These are phyloP conservation scores for Singerocomus rubriflavus DNA, from an alignment of 1,284 basidiomycete genomes.

Conservation along the genomic window DNA sequence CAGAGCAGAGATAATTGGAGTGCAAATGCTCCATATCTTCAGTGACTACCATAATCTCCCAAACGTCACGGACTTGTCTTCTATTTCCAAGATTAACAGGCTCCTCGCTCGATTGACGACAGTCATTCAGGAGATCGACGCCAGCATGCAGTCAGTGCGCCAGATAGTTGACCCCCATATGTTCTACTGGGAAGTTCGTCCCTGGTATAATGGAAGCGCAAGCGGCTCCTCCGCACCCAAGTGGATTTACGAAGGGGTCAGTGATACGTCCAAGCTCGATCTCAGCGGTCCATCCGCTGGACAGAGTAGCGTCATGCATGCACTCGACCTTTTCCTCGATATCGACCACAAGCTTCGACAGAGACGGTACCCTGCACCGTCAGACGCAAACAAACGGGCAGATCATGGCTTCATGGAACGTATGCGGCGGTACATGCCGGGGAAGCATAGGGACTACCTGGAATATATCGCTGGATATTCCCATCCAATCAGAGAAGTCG, in stretches of 20 bases:
- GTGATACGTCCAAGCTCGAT: constrained; percentile 53
- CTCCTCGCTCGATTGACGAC: constrained; percentile 71
- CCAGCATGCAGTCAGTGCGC: constrained; percentile 68
- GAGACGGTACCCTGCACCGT: constrained; percentile 67
- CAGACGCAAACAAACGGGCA: constrained; percentile 58
- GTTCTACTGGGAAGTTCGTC: constrained; percentile 90
- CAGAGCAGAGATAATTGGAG: constrained; percentile 82
- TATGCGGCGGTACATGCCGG: constrained; percentile 81
- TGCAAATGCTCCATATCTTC: constrained; percentile 83
- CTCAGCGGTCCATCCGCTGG: constrained; percentile 91
- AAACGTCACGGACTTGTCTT: constrained; percentile 64
- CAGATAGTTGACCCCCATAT: constrained; percentile 78
- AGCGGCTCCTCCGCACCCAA: constrained; percentile 50
- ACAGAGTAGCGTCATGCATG: constrained; percentile 88
- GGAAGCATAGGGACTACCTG: constrained; percentile 70
- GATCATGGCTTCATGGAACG: constrained; percentile 77
- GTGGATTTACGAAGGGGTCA: constrained; percentile 87
- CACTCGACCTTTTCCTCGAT: constrained; percentile 77
- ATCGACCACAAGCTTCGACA: constrained; percentile 80
- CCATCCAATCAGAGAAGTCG: constrained; percentile 57
- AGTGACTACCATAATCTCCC: constrained; percentile 79
- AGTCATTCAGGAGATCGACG: constrained; percentile 73
- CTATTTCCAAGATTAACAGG: constrained; percentile 67
- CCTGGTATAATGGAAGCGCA: constrained; percentile 89
- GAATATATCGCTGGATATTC: constrained; percentile 46